A percentile compares a stretch with the other conserved stretches of the same genome.
Conservation (phyloP, 2,329 filamentous ascomycete species). For the Ceratocystis diversiconidia region DNA sequence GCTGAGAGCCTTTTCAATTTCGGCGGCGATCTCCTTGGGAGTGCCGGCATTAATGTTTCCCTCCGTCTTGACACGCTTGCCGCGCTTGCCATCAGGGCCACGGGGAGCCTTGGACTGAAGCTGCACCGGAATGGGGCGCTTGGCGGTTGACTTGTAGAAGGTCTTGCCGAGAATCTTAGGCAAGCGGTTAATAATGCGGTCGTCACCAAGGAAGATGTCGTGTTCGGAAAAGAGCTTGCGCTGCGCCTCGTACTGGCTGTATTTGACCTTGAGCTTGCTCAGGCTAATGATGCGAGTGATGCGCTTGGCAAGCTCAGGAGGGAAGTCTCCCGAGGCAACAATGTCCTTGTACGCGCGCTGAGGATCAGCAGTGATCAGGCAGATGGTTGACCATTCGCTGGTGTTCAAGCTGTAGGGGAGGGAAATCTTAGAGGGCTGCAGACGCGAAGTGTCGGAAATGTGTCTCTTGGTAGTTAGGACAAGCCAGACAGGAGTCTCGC, state of each 20-base stretch:
- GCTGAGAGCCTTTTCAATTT: slow-evolving; percentile 64
- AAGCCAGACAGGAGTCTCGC: slow-evolving; percentile 45
- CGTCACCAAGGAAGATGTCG: slow-evolving; percentile 87
- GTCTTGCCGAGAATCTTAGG: slow-evolving; percentile 74
- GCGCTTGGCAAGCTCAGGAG: slow-evolving; percentile 47
- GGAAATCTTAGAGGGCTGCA: slow-evolving; percentile 72
- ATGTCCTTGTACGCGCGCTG: slow-evolving; percentile 87
- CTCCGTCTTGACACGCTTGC: slow-evolving; percentile 35
- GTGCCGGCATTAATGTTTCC: slow-evolving; percentile 27
- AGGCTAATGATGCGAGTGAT: slow-evolving; percentile 69
- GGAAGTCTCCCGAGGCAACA: slow-evolving; percentile 59
- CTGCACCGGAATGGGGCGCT: slow-evolving; percentile 73
- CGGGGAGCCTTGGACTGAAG: slow-evolving; percentile 35
- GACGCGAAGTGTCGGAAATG: slow-evolving; percentile 55
- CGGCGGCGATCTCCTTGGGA: slow-evolving; percentile 55
- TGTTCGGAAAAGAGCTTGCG: slow-evolving; percentile 73
- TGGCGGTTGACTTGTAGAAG: slow-evolving; percentile 72
- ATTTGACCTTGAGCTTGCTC: slow-evolving; percentile 67
- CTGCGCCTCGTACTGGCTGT: slow-evolving; percentile 74
- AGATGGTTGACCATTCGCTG: slow-evolving; percentile 54
- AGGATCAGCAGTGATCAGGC: slow-evolving; percentile 67
- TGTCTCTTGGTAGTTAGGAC: slow-evolving; percentile 52
- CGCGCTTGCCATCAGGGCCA: slow-evolving; percentile 29
- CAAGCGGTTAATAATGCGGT: slow-evolving; percentile 62
- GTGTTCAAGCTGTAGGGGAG: slow-evolving; percentile 64